A percentile compares a stretch with the other conserved stretches of the same genome.
These are phyloP conservation scores for Apostasia ramifera DNA, from an alignment of 106 monocot genomes.

Conservation along the genomic window DNA sequence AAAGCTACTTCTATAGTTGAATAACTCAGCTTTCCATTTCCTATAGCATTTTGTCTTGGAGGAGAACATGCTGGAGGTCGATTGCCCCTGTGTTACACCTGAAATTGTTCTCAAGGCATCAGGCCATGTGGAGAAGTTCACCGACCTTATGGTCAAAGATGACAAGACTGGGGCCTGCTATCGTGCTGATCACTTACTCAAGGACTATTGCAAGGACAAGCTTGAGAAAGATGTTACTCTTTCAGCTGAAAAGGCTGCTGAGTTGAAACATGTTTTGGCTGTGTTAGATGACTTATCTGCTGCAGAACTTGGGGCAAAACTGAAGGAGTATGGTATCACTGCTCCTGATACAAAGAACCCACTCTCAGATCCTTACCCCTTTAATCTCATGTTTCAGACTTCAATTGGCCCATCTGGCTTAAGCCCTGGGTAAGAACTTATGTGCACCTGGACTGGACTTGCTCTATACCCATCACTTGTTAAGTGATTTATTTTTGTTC, in stretches of 20 bases:
- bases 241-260: constrained; percentile 48
- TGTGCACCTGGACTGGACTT: too few species aligned
- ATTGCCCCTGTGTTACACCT: constrained; percentile 93
- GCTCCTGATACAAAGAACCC: constrained; percentile 88
- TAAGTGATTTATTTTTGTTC: neutral
- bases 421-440: constrained; percentile 48
- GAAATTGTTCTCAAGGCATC: constrained; percentile 85
- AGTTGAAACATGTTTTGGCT: constrained; percentile 66
- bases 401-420: constrained; percentile 86
- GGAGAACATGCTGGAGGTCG: constrained; percentile 94
- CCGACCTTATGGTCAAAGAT: constrained; percentile 97
- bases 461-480: too few species aligned
- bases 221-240: constrained; percentile 81
- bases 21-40: neutral
- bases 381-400: constrained; percentile 99
- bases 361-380: constrained; percentile 89
- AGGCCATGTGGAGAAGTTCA: constrained; percentile 95
- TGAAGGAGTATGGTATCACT: constrained; percentile 84
- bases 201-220: constrained; percentile 93
- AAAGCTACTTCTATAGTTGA: too few species aligned
- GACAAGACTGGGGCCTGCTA: constrained; percentile 88
- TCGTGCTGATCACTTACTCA: constrained; percentile 87
- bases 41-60: constrained; percentile 91
- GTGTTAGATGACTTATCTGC: constrained; percentile 74
- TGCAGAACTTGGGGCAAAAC: constrained; percentile 70